Percentiles rank a stretch among this genome's conserved stretches.
Conservation (phyloP, 2,329 filamentous ascomycete genomes). For the Domatiomyces catenatus region DNA sequence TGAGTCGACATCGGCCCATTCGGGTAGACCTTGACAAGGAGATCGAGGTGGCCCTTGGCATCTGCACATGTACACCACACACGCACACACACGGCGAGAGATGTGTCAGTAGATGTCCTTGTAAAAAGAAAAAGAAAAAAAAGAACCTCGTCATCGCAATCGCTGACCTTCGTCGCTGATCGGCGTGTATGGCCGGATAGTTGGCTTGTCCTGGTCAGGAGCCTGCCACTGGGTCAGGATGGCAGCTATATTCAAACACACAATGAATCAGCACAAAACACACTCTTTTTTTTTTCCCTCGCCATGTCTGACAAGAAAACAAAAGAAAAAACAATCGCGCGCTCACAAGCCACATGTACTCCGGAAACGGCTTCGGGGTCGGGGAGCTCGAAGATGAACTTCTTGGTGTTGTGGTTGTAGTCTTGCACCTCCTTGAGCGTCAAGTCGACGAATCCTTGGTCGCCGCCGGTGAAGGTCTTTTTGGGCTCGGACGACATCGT, state of each 20-base stretch:
- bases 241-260: slow-evolving; percentile 36
- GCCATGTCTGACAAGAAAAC: too few species aligned
- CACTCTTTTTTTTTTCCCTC: not conserved
- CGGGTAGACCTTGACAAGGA: slow-evolving; percentile 84
- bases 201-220: slow-evolving; percentile 66
- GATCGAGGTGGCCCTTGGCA: slow-evolving; percentile 63
- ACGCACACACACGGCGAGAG: too few species aligned
- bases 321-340: too few species aligned
- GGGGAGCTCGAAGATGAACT: slow-evolving; percentile 71
- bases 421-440: slow-evolving; percentile 62
- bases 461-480: slow-evolving; percentile 60
- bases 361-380: slow-evolving; percentile 75
- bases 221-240: slow-evolving; percentile 85
- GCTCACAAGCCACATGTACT: slow-evolving; percentile 56
- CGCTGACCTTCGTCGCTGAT: slow-evolving; percentile 59
- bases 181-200: slow-evolving; percentile 85
- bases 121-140: too few species aligned
- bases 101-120: not conserved
- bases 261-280: not conserved
- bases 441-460: slow-evolving; percentile 76
- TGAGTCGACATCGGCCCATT: slow-evolving; percentile 83
- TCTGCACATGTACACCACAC: too few species aligned
- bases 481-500: slow-evolving; percentile 18
- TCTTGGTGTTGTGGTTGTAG: slow-evolving; percentile 92
- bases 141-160: not conserved